Base-by-base conservation (phyloP, 2,329 filamentous ascomycete species). In the Boeremia lycopersici region DNA sequence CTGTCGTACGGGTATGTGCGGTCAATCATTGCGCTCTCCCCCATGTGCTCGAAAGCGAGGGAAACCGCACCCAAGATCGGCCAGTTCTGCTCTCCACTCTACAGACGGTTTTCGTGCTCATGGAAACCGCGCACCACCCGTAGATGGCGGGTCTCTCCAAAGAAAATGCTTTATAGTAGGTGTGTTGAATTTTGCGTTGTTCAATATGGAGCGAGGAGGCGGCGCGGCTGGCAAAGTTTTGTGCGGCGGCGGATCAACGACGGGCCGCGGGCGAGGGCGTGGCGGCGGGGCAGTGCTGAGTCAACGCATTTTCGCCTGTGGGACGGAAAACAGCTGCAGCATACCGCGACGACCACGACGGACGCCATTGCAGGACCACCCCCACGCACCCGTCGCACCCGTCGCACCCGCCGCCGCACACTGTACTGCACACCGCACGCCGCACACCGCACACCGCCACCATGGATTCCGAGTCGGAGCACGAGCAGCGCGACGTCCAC, bases 51-150 rank as follows among this genome's bases (percentile, higher is more conserved):
- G 62, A 74, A 75, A 71, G 72, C 71, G 74, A 68, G 71, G 81
- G 80, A 75, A 77, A 82, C 79, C 81, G 81, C 81, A 83, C 81
- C 81, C 81, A 83, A 82, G 80, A 83, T 79, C 80, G 74, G 79
- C 76, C 75, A 66, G 61, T 63, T 71, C 77, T 75, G 64, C 63
- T 82, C 81, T 83, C 75, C 81, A 82, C 82, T 81, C 79, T 77
- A 74, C 78, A 77, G 79, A 82, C 81, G 81, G 81, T 82, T 82
- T 82, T 81, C 81, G 74, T 80, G 78, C 77, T 83, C 81, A 82
- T 83, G 75, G 79, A 78, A 59, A 76, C 73, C 71, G 71, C 73
- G 54, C 68, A 73, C 62, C 72, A 62, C 65, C 69, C 64, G 56
- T 57, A 63, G 70, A 71, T 63, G 66, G 69, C 65, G 71, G 72